Evolutionary conservation across 768 basidiomycete species (phyloP), one percentile per base, ranked within the genome.

Genomic region (Xerocomellus dryophilus): DNA sequence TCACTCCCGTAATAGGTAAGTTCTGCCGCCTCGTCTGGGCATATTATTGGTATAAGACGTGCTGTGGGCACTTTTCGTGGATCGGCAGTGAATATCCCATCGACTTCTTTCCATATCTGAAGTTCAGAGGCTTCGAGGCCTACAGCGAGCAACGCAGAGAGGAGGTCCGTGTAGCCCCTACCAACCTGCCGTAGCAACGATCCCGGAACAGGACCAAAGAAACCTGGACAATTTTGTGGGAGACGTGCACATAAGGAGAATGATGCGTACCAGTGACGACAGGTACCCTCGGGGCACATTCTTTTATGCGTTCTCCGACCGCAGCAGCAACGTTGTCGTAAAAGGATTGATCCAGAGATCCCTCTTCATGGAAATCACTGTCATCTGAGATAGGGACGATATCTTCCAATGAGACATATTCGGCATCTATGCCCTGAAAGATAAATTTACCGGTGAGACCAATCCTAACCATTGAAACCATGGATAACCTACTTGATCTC

Each of bases 101-200:
- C 97, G 32, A 98, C 93, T 67, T 99, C 97, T 72, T 99, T 99
- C 97, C 97, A 99, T 46, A 99, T 95, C 73, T 99, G 97, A 31
- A 98, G 79, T 70, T 99, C 97, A 3, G 88, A 79, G 0, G 96
- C 95, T 7, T 80, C 73, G 9, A 98, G 78, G 3, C 96, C 97
- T 10, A 92, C 97, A 0, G 97, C 89, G 23, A 96, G 87, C 7
- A 98, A 76, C 0, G 97, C 93, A 2, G 97, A 86, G 50, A 94
- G 86, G n/a, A 99, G 81, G 70, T 99, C 97, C 2, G 95, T 98
- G 75, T 98, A 98, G 0, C 97, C 97, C 53, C 97, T 81, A 5
- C 97, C 97, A 27, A 99, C 85, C 68, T 98, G 97, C 21, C 81
- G 81, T 18, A 99, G 78, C 12, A 99, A 79, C 0, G 97, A 97